Base-by-base conservation (phyloP, 176 grass and related monocot species). In the Triticum turgidum region DNA sequence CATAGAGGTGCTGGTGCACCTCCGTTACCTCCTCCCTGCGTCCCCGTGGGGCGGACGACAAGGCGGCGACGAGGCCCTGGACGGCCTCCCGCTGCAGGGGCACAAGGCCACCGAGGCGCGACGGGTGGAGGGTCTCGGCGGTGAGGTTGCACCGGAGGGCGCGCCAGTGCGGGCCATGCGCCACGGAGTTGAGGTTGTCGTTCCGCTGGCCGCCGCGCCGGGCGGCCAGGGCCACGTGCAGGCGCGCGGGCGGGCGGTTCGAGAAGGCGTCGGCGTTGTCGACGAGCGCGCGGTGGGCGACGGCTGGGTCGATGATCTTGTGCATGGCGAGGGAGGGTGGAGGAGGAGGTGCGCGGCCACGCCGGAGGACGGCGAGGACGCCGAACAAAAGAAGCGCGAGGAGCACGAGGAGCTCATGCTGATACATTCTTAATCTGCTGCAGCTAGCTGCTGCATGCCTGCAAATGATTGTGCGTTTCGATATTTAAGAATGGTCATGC, bases 101-200 rank as follows among this genome's bases (percentile, higher is more conserved):
- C 38, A 0, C 38, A 0, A 66, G 64, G 14, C 27, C 6, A 2
- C 2, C 21, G 3, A 73, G 21, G 38, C 69, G 69, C 38, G 38
- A 44, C 21, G 69, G 69, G 69, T 73, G 69, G 69, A 73, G 69
- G 21, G 69, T 73, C 38, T 73, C 21, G n/a, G 69, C 69, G 9
- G 38, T 73, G 21, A 73, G n/a, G 69, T 44, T 73, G 69, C 69
- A 12, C 1, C 38, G 69, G 69, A 73, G 69, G 6, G 69, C 38
- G n/a, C n/a, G 69, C 69, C 38, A 73, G 69, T 44, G 69, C 38
- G n/a, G 5, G 11, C 69, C 38, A 10, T 73, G 20, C 4, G 21
- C 10, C 69, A 24, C 69, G 9, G 11, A 44, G 69, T 22, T 12
- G 5, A 73, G 2, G 38, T 44, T 73, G 2, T 73, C 69, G 69